Percentiles rank a stretch among this genome's conserved stretches.
These are phyloP conservation scores for Panaeolus papilionaceus DNA, from an alignment of 768 basidiomycete species.

Conservation along the genomic window DNA sequence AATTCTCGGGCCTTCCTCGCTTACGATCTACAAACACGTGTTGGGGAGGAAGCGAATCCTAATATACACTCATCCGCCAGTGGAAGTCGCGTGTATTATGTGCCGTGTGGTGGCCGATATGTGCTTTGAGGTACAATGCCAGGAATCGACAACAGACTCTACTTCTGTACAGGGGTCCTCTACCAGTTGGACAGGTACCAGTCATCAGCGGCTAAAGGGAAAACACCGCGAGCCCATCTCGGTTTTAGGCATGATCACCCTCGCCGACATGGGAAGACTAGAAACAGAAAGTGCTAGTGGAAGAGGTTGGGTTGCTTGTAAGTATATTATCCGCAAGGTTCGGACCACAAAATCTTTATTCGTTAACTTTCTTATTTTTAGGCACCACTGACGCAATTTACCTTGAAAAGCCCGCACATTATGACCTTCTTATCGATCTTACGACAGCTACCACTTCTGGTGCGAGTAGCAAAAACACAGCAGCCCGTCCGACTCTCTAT, in stretches of 20 bases:
- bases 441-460: conserved; percentile 61
- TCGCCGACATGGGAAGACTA: conserved; percentile 73
- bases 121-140: conserved; percentile 49
- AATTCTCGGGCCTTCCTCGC: conserved; percentile 77
- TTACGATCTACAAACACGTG: conserved; percentile 83
- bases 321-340: conserved; percentile 27
- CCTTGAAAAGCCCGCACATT: conserved; percentile 78
- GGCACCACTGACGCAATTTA: conserved; percentile 87
- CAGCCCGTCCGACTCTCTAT: conserved; percentile 71
- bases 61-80: conserved; percentile 80
- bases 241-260: conserved; percentile 82
- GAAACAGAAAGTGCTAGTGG: conserved; percentile 61
- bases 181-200: neutral
- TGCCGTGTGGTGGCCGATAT: conserved; percentile 71
- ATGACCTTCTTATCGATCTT: conserved; percentile 83
- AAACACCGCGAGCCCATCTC: conserved; percentile 60
- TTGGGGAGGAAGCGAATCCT: conserved; percentile 77
- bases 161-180: neutral
- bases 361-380: conserved; percentile 27
- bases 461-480: conserved; percentile 40
- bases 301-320: conserved; percentile 85
- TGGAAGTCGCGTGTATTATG: conserved; percentile 79
- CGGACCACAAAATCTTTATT: neutral
- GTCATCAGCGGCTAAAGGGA: conserved; percentile 34
- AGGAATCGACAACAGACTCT: conserved; percentile 6